Evolutionary conservation across 1,284 basidiomycete species (phyloP).

Genomic region (Thecaphora frezii): DNA sequence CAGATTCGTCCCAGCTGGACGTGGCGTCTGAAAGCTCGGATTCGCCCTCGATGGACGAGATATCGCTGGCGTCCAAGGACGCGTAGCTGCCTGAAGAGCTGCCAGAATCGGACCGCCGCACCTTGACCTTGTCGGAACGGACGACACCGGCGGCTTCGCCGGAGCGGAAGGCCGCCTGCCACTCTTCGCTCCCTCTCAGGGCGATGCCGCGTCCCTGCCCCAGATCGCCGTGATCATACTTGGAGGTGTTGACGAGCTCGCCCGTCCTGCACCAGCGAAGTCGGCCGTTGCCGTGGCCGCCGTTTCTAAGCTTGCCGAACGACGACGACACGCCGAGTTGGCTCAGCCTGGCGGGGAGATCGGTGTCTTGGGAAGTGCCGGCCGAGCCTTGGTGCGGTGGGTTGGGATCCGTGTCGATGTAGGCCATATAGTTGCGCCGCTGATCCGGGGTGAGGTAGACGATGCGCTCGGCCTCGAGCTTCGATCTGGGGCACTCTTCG

Average conservation of each 20-base stretch:
- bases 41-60: constrained; percentile 4
- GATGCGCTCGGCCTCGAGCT: constrained; percentile 68
- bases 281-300: constrained; percentile 61
- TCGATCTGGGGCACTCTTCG: constrained; percentile 69
- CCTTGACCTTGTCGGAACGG: constrained; percentile 37
- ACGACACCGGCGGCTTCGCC: constrained; percentile 25
- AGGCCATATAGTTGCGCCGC: constrained; percentile 72
- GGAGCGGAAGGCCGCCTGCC: constrained; percentile 21
- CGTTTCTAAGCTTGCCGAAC: neutral
- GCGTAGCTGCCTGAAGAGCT: constrained; percentile 21
- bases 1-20: neutral
- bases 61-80: constrained; percentile 2
- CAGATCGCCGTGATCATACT: constrained; percentile 41
- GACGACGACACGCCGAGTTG: neutral
- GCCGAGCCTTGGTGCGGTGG: neutral
- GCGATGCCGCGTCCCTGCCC: constrained; percentile 52
- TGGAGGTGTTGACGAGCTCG: constrained; percentile 62
- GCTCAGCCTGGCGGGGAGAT: constrained; percentile 14
- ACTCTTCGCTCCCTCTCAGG: constrained; percentile 20
- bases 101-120: constrained; percentile 9
- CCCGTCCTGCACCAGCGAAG: constrained; percentile 71
- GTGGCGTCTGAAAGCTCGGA: neutral
- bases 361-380: neutral
- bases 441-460: constrained; percentile 64
- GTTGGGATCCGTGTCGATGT: constrained; percentile 59